Evolutionary conservation across 2,329 filamentous ascomycete genomes (phyloP), one percentile per base, ranked within the genome.

Genomic region (Ophiobolus disseminans): DNA sequence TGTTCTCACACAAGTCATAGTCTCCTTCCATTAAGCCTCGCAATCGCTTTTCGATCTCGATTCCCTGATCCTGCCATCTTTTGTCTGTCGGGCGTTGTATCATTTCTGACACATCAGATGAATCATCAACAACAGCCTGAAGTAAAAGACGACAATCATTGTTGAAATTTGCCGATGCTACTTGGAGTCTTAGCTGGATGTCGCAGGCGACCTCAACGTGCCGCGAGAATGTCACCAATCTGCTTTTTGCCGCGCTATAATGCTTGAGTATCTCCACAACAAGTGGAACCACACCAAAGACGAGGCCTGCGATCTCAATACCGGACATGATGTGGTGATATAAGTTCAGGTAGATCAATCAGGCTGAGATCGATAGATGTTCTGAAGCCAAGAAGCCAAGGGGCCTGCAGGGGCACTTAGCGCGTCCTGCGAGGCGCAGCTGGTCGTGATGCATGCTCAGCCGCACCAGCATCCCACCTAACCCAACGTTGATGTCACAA

Each of bases 251-350:
- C 20, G 35, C 26, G 9, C 43, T 30, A 28, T 51, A 55, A 13
- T 36, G 39, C 40, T 55, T 51, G 17, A 55, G 28, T 20, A 51
- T 51, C 31, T 55, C 43, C 8, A 52, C 41, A 14, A 55, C 34
- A 10, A 55, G 41, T 16, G 52, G 48, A 16, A 55, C 36, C 4
- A 55, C 22, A 17, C 52, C 52, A 21, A 55, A 25, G 8, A 21
- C 40, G 4, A 55, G 26, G n/a, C 48, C 52, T 19, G 47, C 51
- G 23, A 49, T 25, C 21, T 55, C 52, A n/a, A 46, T 34, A n/a
- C 43, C 43, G 3, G 43, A 40, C 35, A 46, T 46, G 26, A 40
- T 34, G 22, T 28, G 14, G 14, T 13, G 10, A 14, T 8, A 10
- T 3, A 10, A 34, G 9, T 37, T 35, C 21, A 37, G 2, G 23